Conservation (phyloP, 1,284 basidiomycete species). For the Ustilago xerochloae region DNA sequence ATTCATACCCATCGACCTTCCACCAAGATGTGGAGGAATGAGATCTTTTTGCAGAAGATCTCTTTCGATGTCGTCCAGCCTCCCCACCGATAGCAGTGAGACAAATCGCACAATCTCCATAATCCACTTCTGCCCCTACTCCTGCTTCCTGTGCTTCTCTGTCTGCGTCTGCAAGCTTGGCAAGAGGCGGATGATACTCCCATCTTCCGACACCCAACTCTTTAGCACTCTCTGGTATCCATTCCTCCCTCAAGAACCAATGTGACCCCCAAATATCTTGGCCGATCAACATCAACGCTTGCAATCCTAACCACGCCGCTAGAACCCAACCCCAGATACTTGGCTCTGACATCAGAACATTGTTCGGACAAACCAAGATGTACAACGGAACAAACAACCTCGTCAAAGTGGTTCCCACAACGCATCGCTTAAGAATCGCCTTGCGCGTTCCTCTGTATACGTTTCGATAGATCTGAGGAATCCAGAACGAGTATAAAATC, state of each 20-base stretch:
- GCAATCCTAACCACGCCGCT: slow-evolving; percentile 75
- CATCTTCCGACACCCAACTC: slow-evolving; percentile 10
- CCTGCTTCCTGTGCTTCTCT: slow-evolving; percentile 1
- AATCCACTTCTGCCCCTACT: background rate
- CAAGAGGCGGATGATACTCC: slow-evolving; percentile 38
- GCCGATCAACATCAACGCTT: slow-evolving; percentile 76
- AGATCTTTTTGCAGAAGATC: background rate
- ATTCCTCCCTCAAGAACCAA: slow-evolving; percentile 77
- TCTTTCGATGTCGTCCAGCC: background rate
- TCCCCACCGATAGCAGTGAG: slow-evolving; percentile 25
- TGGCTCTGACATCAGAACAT: slow-evolving; percentile 82
- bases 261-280: slow-evolving; percentile 82
- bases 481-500: slow-evolving; percentile 80
- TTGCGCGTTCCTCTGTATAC: slow-evolving; percentile 77
- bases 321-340: slow-evolving; percentile 78
- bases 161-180: background rate
- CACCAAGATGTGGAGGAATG: background rate
- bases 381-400: slow-evolving; percentile 80
- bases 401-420: slow-evolving; percentile 81
- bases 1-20: background rate
- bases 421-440: slow-evolving; percentile 77
- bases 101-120: slow-evolving; percentile 42
- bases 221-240: slow-evolving; percentile 27
- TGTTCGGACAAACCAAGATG: slow-evolving; percentile 82
- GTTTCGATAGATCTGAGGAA: slow-evolving; percentile 84